Base-by-base conservation (phyloP, 148 eudicot genomes). In the Polygonum maritimum region DNA sequence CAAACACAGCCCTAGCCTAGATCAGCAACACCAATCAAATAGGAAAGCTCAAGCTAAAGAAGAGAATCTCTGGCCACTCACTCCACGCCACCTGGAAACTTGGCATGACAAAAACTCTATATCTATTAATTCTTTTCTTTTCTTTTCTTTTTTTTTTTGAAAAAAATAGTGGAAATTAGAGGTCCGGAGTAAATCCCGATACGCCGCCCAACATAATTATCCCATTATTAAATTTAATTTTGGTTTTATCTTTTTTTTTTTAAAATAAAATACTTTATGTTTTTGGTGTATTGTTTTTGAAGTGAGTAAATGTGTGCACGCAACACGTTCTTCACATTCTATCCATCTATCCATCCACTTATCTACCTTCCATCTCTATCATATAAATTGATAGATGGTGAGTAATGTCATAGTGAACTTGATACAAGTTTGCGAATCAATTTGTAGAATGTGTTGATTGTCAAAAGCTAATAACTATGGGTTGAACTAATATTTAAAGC, bases 81-180 rank as follows among this genome's bases (percentile, higher is more conserved):
- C 84, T 82, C 84, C 84, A 79, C 79, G 82, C 84, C 79, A 76
- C 41, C 81, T 67, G 71, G 71, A 67, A 67, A 36, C 45, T 67
- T 63, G n/a, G 33, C 38, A 26, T 22, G 26, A 26, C 31, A 65
- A 55, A 54, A 55, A 49, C 54, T 16, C 54, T 12, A 12, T 49
- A 49, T 7, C 31, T 26, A 26, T 26, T 26, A 0, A 0, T 26
- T 26, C 31, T 26, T 26, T 26, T 26, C 31, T 26, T 26, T 26
- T 26, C 31, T 26, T 63, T 31, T n/a, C n/a, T n/a, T 31, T 33
- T 2, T 3, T 33, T 26, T 22, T 19, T 21, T 1, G 31, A 60
- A 33, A 65, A 16, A 58, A 58, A 18, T 4, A 54, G 6, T 60
- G 22, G 10, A 60, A 31, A 5, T 10, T 36, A 65, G 70, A 65